Evolutionary conservation across 2,329 filamentous ascomycete genomes (phyloP).

Genomic region (Colletotrichum tabaci): DNA sequence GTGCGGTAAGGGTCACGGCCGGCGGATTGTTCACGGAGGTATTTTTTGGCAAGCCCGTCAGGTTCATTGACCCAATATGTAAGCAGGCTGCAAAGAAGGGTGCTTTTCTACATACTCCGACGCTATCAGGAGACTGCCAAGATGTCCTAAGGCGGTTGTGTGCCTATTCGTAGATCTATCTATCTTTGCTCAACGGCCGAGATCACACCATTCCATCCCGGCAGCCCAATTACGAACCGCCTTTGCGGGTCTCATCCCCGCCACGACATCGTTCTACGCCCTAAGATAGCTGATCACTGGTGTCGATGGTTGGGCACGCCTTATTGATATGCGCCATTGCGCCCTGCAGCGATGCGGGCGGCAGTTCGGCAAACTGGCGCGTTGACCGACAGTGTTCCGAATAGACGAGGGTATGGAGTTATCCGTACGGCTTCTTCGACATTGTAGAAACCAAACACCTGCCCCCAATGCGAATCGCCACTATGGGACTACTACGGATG

Average conservation of each 20-base stretch:
- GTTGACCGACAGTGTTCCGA: constrained; percentile 7
- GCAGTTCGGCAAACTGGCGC: constrained; percentile 14
- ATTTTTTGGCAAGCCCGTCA: not conserved
- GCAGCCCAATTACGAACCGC: not conserved
- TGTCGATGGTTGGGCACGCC: constrained; percentile 3
- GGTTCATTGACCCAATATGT: not conserved
- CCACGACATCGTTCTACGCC: not conserved
- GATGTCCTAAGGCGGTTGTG: not conserved
- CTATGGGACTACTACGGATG: not conserved
- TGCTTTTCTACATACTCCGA: not conserved
- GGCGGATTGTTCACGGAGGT: not conserved
- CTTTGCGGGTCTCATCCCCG: constrained; percentile 28
- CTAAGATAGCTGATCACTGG: not conserved
- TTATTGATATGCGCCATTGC: not conserved
- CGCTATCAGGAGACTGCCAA: not conserved
- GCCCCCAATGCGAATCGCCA: not conserved
- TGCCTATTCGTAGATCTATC: constrained; percentile 18
- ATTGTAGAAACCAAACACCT: not conserved
- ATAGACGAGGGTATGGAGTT: not conserved
- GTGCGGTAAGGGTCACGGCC: not conserved
- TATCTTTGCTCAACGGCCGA: constrained; percentile 10
- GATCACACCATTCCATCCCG: constrained; percentile 9
- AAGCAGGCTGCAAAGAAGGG: not conserved
- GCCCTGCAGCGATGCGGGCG: not conserved
- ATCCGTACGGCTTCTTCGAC: not conserved